These are phyloP conservation scores for Sphagnum contortum DNA, from an alignment of 225 moss, liverwort and hornwort species.

Conservation along the genomic window DNA sequence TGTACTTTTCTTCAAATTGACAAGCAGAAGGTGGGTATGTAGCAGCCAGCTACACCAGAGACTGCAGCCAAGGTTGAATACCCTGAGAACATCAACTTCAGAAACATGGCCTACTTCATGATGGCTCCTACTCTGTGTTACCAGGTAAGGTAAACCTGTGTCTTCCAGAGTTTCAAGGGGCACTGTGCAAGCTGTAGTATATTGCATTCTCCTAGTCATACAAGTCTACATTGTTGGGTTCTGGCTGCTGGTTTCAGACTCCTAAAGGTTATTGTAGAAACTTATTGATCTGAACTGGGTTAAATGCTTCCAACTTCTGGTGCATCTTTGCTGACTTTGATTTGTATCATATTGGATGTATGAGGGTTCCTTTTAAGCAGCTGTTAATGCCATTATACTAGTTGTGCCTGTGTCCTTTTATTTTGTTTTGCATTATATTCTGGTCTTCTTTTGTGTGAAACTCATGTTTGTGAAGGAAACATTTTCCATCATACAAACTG, in stretches of 20 bases:
- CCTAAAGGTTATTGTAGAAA: background rate
- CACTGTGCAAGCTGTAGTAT: background rate
- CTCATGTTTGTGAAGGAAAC: no score
- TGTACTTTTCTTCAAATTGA: background rate
- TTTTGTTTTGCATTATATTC: no score
- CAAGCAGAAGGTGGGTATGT: background rate
- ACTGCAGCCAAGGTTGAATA: slow-evolving; percentile 37
- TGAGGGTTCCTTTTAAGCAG: background rate
- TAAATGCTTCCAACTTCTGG: no score
- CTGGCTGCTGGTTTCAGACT: no score
- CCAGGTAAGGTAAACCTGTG: slow-evolving; percentile 38
- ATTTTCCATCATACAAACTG: no score
- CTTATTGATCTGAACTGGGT: no score
- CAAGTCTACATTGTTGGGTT: no score
- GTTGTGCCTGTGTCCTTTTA: no score
- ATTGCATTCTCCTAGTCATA: background rate
- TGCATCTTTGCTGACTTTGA: no score
- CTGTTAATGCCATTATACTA: no score
- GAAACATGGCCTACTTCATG: slow-evolving; percentile 76
- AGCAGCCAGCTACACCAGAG: slow-evolving; percentile 50
- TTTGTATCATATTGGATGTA: background rate
- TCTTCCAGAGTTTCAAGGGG: background rate
- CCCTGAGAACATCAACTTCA: slow-evolving; percentile 64
- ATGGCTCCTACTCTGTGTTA: slow-evolving; percentile 95
- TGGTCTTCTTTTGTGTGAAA: no score